Evolutionary conservation across 768 basidiomycete genomes (phyloP), one percentile per base, ranked within the genome.

Genomic region (Russula emetica): DNA sequence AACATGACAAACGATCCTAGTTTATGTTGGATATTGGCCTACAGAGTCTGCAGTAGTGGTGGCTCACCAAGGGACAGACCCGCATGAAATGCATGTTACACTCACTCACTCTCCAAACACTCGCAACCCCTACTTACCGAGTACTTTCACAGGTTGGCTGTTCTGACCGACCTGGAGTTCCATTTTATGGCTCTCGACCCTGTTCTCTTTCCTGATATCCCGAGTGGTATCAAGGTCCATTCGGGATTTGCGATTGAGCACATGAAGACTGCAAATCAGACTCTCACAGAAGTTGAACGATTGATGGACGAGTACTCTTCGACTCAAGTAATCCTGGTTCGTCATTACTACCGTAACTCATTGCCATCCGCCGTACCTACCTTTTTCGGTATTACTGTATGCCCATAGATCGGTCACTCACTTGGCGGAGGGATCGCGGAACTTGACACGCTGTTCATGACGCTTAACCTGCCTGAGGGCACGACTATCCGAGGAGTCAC

Each of bases 21-120:
- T 55, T 61, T 69, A 58, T 47, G 66, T 69, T 42, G 67, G 67
- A n/a, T 69, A 45, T 47, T 67, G 66, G 66, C 59, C 66, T 16
- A 10, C 56, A 10, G 14, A 67, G 53, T 67, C 62, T 10, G 18
- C 62, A 4, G 66, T 69, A 8, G 67, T 69, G 8, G 66, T 69
- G 20, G 62, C 66, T 1, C 67, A 69, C 44, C 61, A 67, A 42
- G 67, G 67, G 49, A 69, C 67, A 11, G 28, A 69, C 44, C 66
- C 67, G 1, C 20, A 38, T 0, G 6, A 63, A 8, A n/a, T 67
- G 67, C 67, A 38, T 14, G 67, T 58, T 9, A 13, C 36, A 5
- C 20, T n/a, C n/a, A n/a, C n/a, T n/a, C 38, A 22, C 24, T 24
- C 6, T 13, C 32, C 2, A 42, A 9, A 1, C 10, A 14, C 36